A percentile compares a stretch with the other conserved stretches of the same genome.
These are phyloP conservation scores for Vinca minor DNA, from an alignment of 257 asterid species.

Conservation along the genomic window DNA sequence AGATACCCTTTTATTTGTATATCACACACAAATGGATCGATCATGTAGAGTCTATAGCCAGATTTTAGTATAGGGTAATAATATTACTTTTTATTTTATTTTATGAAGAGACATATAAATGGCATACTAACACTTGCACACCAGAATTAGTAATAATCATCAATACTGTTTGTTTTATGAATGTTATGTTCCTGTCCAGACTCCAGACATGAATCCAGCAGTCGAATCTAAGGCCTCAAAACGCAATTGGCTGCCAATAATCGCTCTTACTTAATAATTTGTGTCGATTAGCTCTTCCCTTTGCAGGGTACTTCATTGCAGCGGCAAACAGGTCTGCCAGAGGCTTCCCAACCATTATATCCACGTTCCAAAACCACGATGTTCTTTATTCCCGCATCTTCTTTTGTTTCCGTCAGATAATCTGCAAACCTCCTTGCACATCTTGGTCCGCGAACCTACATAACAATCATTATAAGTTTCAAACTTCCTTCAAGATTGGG, in stretches of 20 bases:
- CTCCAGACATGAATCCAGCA: conserved; percentile 2
- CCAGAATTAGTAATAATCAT: no score
- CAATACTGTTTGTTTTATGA: neutral
- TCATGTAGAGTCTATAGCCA: no score
- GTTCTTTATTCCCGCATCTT: conserved; percentile 46
- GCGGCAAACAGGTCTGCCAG: conserved; percentile 80
- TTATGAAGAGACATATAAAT: no score
- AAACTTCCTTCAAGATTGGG: no score
- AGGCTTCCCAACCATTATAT: conserved; percentile 86
- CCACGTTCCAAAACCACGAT: conserved; percentile 82
- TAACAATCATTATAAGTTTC: no score
- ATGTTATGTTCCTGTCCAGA: neutral
- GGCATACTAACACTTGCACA: no score
- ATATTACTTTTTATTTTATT: no score
- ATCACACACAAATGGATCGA: no score
- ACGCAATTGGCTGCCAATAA: no score
- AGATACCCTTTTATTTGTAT: no score
- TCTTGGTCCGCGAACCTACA: conserved; percentile 92
- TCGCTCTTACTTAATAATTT: conserved; percentile 10
- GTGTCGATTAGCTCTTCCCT: no score
- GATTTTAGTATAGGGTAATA: no score
- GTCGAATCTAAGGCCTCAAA: neutral
- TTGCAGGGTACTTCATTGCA: conserved; percentile 74
- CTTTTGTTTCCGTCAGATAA: conserved; percentile 46
- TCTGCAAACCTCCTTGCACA: conserved; percentile 79